phyloP scores from a whole-genome alignment of 2,329 filamentous ascomycete species.

The Lasiodiplodia citricola region DNA sequence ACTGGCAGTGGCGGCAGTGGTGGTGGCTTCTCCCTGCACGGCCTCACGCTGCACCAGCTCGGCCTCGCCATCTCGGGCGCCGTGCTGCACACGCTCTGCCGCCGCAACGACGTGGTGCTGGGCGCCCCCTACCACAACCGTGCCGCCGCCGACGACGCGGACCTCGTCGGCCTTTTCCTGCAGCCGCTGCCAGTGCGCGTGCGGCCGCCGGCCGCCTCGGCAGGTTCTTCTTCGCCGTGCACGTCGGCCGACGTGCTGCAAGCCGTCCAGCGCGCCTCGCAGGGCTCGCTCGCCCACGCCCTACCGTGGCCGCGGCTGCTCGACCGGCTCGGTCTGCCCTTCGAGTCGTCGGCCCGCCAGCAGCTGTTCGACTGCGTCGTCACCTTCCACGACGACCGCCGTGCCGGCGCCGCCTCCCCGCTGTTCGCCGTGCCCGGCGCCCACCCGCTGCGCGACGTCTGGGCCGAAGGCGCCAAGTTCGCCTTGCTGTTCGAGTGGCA shows the following conservation, averaged over 20 bases:
- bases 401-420: background rate
- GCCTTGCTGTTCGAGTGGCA: slow-evolving; percentile 33
- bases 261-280: slow-evolving; percentile 32
- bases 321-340: slow-evolving; percentile 28
- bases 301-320: slow-evolving; percentile 40
- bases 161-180: slow-evolving; percentile 38
- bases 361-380: slow-evolving; percentile 26
- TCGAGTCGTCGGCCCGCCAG: slow-evolving; percentile 7
- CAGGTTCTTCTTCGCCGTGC: too few species aligned
- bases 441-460: slow-evolving; percentile 20
- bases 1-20: too few species aligned
- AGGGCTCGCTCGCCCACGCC: slow-evolving; percentile 36
- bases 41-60: slow-evolving; percentile 34
- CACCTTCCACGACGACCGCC: slow-evolving; percentile 37
- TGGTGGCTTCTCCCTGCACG: too few species aligned
- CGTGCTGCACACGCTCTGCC: slow-evolving; percentile 31
- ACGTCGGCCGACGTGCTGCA: slow-evolving; percentile 22
- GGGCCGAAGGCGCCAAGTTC: slow-evolving; percentile 34
- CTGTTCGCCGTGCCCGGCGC: slow-evolving; percentile 27
- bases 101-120: slow-evolving; percentile 33
- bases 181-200: slow-evolving; percentile 39
- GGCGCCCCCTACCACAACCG: slow-evolving; percentile 40
- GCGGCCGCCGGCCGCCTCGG: background rate
- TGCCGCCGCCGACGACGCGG: slow-evolving; percentile 30
- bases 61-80: slow-evolving; percentile 30